Conservation (phyloP, 495 filamentous ascomycete species). For the Staphylotrichum tortipilum region DNA sequence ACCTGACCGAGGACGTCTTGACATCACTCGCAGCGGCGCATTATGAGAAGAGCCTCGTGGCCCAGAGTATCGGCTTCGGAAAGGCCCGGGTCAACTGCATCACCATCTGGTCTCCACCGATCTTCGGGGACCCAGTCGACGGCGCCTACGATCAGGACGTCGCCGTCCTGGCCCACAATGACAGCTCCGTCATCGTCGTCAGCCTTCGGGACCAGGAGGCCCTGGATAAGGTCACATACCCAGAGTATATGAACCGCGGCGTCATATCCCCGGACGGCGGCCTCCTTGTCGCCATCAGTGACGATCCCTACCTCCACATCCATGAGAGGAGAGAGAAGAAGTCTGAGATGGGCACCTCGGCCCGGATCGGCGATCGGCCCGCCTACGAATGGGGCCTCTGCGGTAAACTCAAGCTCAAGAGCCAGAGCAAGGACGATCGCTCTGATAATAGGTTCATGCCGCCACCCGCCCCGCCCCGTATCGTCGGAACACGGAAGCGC, state of each 20-base stretch:
- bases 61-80: conserved; percentile 35
- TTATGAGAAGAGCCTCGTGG: conserved; percentile 28
- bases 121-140: conserved; percentile 8
- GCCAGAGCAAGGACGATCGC: conserved; percentile 38
- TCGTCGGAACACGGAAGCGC: not conserved
- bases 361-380: conserved; percentile 4
- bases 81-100: conserved; percentile 48
- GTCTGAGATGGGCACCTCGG: not conserved
- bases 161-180: conserved; percentile 65
- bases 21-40: conserved; percentile 16
- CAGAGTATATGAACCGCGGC: conserved; percentile 82
- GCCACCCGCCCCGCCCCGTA: not conserved
- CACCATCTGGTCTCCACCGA: conserved; percentile 44
- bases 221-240: conserved; percentile 59
- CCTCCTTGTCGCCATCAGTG: conserved; percentile 74
- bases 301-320: conserved; percentile 75
- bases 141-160: conserved; percentile 37
- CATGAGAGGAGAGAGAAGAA: conserved; percentile 41
- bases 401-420: conserved; percentile 40
- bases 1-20: conserved; percentile 23
- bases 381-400: conserved; percentile 33
- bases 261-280: conserved; percentile 82
- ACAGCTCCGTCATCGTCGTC: conserved; percentile 73
- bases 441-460: conserved; percentile 29
- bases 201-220: conserved; percentile 46